Evolutionary conservation across 805 yeast species (phyloP), one percentile per base, ranked within the genome.

Genomic region (Candida pini): DNA sequence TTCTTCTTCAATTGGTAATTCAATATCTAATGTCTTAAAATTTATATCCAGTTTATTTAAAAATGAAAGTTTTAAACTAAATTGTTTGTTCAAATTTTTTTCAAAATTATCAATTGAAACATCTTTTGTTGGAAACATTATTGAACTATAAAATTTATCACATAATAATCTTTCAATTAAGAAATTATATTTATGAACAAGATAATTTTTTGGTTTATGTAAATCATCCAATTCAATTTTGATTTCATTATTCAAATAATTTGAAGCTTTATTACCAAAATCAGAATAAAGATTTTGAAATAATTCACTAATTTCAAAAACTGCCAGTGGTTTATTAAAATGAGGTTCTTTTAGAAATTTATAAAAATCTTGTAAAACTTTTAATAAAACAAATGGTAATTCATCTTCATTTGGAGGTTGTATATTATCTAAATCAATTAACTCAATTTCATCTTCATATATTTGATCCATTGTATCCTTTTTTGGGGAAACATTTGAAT

Each of bases 311-410:
- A 61, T 54, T 36, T 61, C 64, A 36, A 48, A 51, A 26, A 56
- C 47, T 9, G 63, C 61, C 29, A 60, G 44, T 0, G 65, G 63
- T 32, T 53, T 50, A n/a, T 55, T 48, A 41, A 60, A 61, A 25
- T 57, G 44, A 3, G 66, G 66, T 32, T 56, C 60, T 31, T 58
- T 54, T 17, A 61, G 46, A 27, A 49, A 61, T 30, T 47, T 51
- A 17, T 54, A 38, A 26, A 60, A 61, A 2, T 30, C 37, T 25
- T 57, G 58, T 30, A 58, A 45, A 17, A 41, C 41, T 27, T 41
- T 38, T 3, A 45, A 26, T 7, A 61, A 40, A 6, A 43, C 43
- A 1, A 40, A 33, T 1, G 66, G 66, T 8, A 59, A 31, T 27
- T 54, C 56, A 10, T 48, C 47, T 30, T 45, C 39, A 21, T 28